Evolutionary conservation across 148 eudicot species (phyloP).

Genomic region (Camellia sinensis): DNA sequence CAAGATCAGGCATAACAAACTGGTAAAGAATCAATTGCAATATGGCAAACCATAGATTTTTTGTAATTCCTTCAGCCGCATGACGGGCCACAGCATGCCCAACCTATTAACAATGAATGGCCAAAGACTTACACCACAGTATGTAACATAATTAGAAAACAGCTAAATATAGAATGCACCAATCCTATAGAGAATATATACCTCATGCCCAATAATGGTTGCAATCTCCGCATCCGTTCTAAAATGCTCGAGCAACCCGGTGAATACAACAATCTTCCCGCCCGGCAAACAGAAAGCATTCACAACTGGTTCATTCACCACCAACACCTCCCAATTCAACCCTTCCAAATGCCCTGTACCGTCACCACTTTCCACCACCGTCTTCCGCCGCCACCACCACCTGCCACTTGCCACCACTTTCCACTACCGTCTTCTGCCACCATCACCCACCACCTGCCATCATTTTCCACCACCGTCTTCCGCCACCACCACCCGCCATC

Average conservation of each 20-base stretch:
- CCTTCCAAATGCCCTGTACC: slow-evolving; percentile 71
- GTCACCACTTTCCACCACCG: too few relatives aligned
- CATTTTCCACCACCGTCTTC: too few relatives aligned
- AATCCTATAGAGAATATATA: slow-evolving; percentile 19
- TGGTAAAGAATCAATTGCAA: slow-evolving; percentile 70
- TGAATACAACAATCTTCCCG: slow-evolving; percentile 93
- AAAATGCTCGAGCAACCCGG: slow-evolving; percentile 76
- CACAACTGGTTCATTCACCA: slow-evolving; percentile 34
- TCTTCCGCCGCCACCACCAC: too few relatives aligned
- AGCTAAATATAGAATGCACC: background rate
- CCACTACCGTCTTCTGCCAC: too few relatives aligned
- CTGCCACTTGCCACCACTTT: too few relatives aligned
- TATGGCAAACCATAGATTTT: slow-evolving; percentile 71
- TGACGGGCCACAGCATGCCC: slow-evolving; percentile 93
- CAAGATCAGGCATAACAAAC: slow-evolving; percentile 73
- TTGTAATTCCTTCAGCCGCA: slow-evolving; percentile 69
- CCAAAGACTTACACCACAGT: slow-evolving; percentile 13
- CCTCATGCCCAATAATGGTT: slow-evolving; percentile 92
- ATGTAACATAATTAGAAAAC: background rate
- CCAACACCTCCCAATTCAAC: slow-evolving; percentile 31
- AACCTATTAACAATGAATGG: slow-evolving; percentile 44
- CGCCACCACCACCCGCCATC: too few relatives aligned
- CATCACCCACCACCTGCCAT: too few relatives aligned
- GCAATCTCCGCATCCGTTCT: slow-evolving; percentile 72
- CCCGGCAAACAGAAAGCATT: slow-evolving; percentile 94